These are phyloP conservation scores for Hypoxylon fragiforme DNA, from an alignment of 495 filamentous ascomycete species.

Conservation along the genomic window DNA sequence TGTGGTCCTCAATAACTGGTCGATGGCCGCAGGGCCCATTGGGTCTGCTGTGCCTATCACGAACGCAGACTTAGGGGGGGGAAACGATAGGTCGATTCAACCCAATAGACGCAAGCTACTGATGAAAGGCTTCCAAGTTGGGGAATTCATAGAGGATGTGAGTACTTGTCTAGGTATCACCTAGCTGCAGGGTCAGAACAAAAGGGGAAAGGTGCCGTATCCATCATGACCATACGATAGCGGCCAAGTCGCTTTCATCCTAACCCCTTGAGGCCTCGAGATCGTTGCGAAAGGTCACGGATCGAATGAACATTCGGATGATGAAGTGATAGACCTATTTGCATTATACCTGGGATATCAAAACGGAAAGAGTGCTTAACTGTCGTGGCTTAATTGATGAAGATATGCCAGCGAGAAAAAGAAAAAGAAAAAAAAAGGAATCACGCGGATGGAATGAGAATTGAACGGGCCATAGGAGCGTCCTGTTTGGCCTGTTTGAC, in stretches of 20 bases:
- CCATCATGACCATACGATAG: slow-evolving; percentile 25
- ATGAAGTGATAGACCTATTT: slow-evolving; percentile 11
- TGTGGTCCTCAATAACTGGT: slow-evolving; percentile 29
- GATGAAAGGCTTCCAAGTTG: slow-evolving; percentile 17
- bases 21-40: slow-evolving; percentile 18
- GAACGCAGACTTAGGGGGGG: slow-evolving; percentile 6
- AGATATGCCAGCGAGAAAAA: not conserved
- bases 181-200: slow-evolving; percentile 27
- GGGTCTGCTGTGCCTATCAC: slow-evolving; percentile 27
- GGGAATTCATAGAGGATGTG: slow-evolving; percentile 13
- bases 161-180: slow-evolving; percentile 20
- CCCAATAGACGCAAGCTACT: slow-evolving; percentile 25
- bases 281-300: slow-evolving; percentile 11
- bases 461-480: slow-evolving; percentile 2
- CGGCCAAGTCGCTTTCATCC: slow-evolving; percentile 25
- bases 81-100: slow-evolving; percentile 13
- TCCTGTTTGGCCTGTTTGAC: not conserved
- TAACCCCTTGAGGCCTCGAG: not conserved
- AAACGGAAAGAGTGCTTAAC: no score
- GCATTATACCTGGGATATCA: no score
- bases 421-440: not conserved
- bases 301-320: slow-evolving; percentile 5
- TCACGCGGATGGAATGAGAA: not conserved
- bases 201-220: slow-evolving; percentile 32
- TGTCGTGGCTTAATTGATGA: not conserved